Evolutionary conservation across 2,329 filamentous ascomycete genomes (phyloP), one percentile per base, ranked within the genome.

Genomic region (Raffaelea deltoideospora): DNA sequence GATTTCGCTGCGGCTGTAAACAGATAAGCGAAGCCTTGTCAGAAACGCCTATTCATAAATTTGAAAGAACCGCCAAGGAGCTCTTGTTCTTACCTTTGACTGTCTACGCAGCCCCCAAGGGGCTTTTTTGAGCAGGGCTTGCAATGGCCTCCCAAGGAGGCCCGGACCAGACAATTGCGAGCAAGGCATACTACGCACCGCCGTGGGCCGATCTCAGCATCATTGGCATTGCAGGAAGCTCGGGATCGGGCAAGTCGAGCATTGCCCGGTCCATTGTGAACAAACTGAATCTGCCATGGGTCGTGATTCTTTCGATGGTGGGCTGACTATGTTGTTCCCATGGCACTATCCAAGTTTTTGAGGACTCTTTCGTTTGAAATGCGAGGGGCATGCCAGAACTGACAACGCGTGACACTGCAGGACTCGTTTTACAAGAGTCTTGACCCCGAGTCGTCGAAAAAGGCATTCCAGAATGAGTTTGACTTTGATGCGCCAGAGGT

Each of bases 361-460:
- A n/a, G n/a, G n/a, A n/a, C n/a, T n/a, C n/a, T n/a, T n/a, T n/a
- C n/a, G n/a, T n/a, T n/a, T n/a, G n/a, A n/a, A n/a, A n/a, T n/a
- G n/a, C n/a, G n/a, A n/a, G 10, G 18, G 15, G 19, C 18, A 22
- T 15, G 10, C 19, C 19, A 21, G 6, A 10, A n/a, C 15, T 30
- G 33, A 23, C 27, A 15, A 2, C 19, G 29, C 22, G 11, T 8
- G 11, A 28, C 3, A 8, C 2, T 34, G 10, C 17, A 93, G 85
- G 90, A 98, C 58, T 95, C 88, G 11, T 98, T 94, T 58, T 98
- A 98, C 63, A 96, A 95, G 60, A 80, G 79, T 15, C 63, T 98
- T 47, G 80, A 74, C 15, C 67, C 76, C 3, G 86, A 87, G 51
- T 68, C 90, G 52, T 88, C 84, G 36, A 73, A 65, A 45, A 70